Base-by-base conservation (phyloP, 352 stramenopile genomes). In the Globisporangium apiculatum region DNA sequence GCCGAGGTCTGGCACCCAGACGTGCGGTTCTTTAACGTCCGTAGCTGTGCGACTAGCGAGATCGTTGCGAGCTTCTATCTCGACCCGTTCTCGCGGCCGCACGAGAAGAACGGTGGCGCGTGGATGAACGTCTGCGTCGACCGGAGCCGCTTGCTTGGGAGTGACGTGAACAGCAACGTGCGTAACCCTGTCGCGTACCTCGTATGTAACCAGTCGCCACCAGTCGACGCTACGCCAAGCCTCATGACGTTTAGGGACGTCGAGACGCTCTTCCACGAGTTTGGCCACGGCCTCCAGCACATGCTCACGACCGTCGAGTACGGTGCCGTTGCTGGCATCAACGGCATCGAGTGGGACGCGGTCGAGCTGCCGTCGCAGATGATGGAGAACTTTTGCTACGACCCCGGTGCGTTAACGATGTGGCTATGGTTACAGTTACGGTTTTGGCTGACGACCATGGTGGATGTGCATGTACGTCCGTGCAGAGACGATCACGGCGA, bases 371-470 rank as follows among this genome's bases (percentile, higher is more conserved):
- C 97, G 31, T 98, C 87, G 10, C 97, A 99, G 76, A 99, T 99
- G 79, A 99, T 99, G 96, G 97, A 99, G 62, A 99, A 99, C 71
- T 99, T 97, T 79, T 98, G 94, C 72, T 99, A 99, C 72, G 91
- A 99, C 68, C 69, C 83, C 55, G 74, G 79, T 83, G 15, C 4
- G 12, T 37, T 11, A 18, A 31, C 24, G 24, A 31, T 31, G 24
- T 31, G 24, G 24, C 3, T 31, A 31, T 0, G 24, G 24, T 31
- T 31, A 31, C 24, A 31, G 48, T 17, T 3, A 17, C 9, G 6
- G 7, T 14, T 52, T 47, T 15, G 37, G 5, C 36, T 35, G 37
- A 11, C 38, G 31, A 1, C 41, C n/a, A 31, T 31, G 24, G 24
- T 31, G 24, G 24, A 31, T 31, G 24, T 31, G 24, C 24, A 31